Base-by-base conservation (phyloP, 768 basidiomycete genomes). In the Leccinum rimulosum region DNA sequence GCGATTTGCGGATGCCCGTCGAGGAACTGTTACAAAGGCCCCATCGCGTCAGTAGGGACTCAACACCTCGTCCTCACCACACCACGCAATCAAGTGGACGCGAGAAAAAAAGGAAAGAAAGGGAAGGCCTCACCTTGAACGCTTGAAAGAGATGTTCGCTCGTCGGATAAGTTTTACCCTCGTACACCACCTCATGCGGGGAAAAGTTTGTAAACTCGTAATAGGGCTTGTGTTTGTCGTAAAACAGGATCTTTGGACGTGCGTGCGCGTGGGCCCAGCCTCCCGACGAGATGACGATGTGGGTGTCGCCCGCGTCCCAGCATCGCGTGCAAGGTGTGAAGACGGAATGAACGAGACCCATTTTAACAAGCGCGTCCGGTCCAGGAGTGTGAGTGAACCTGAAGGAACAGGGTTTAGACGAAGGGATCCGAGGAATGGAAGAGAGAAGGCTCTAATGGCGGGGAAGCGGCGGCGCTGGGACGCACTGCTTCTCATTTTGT, bases 61-160 rank as follows among this genome's bases (percentile, higher is more conserved):
- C 27, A 4, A 30, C 33, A 49, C 10, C 11, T 43, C 9, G 25
- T 14, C n/a, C 11, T 30, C 9, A 5, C 27, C 19, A 11, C 9
- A 5, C 27, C 19, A 11, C 3, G 17, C 40, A 45, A 61, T 1
- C 28, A 49, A 14, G 22, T 11, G 33, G 35, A n/a, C 7, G 56
- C n/a, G n/a, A 45, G 19, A 11, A 11, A 10, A 25, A 9, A 43
- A 35, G 8, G 25, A 7, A 25, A 25, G 25, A 7, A 25, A 47
- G 25, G 9, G 12, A 47, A 49, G 6, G 22, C 17, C 69, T n/a
- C 56, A 83, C 86, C 71, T 88, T 89, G 76, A 88, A 85, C 0
- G 88, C 87, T 65, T 89, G 88, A 64, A 88, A 89, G 19, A 90
- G 80, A 70, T 90, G 89, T 65, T 89, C 89, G 68, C 86, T 87